Base-by-base conservation (phyloP, 345 rosid genomes). In the Eutrema japonicum region DNA sequence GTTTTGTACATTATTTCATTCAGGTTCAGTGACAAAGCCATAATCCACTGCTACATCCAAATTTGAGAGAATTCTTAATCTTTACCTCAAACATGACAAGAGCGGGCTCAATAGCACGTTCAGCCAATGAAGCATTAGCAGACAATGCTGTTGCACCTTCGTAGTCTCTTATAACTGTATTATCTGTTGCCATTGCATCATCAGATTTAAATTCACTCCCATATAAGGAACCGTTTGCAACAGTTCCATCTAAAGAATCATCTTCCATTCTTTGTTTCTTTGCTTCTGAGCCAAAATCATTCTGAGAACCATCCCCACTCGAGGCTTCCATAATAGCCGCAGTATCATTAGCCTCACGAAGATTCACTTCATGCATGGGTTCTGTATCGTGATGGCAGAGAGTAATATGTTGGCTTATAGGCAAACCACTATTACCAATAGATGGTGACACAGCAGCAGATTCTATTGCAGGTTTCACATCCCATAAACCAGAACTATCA, bases 61-160 rank as follows among this genome's bases (percentile, higher is more conserved):
- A 11, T 45, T 61, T 52, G 75, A 33, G 70, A 37, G 30, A 40
- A 2, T 45, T 36, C 10, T 69, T 35, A 57, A 29, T 43, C 13
- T 56, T 78, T 86, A 95, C 99, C 96, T 95, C 99, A 82, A 92
- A 79, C 96, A 87, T 86, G 66, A 95, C 97, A 81, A 95, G 96
- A 63, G 96, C 84, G 13, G 99, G 97, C 83, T 92, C 97, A 68
- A 95, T 84, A 57, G 85, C 89, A 70, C 81, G 81, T 79, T 95
- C 97, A 37, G 99, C 93, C 74, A 74, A 77, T 66, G 96, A 87
- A 76, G 96, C 89, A 86, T 84, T 88, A 60, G 87, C 80, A 36
- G 83, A 37, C 32, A 78, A 76, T 38, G 83, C 84, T 36, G 78
- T 74, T 74, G 86, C 68, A 70, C 80, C 84, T 59, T 82, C 82